Evolutionary conservation across 768 basidiomycete species (phyloP).

Genomic region (Trametes coccinea): DNA sequence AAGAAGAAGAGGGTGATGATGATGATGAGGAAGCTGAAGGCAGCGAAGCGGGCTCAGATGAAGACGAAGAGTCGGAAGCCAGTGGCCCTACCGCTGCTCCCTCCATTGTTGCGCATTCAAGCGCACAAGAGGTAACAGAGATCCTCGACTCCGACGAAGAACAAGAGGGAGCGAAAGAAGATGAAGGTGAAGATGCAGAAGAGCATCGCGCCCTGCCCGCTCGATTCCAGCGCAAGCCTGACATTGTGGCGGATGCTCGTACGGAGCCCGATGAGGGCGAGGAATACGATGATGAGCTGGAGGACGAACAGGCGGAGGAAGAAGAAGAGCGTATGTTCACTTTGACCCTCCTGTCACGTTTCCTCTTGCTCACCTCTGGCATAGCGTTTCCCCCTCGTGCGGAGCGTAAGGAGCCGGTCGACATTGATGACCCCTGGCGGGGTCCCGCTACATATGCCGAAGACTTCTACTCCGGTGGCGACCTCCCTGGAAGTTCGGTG

Average conservation of each 20-base stretch:
- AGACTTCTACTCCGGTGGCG: conserved; percentile 48
- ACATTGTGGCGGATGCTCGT: not conserved
- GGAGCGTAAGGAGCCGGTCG: conserved; percentile 23
- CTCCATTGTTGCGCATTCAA: not conserved
- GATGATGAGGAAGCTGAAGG: conserved; percentile 8
- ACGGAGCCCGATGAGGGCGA: conserved; percentile 3
- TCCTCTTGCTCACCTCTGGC: not conserved
- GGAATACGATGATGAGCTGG: conserved; percentile 29
- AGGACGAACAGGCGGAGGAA: conserved; percentile 49
- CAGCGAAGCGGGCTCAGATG: conserved; percentile 16
- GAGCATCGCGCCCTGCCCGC: conserved; percentile 5
- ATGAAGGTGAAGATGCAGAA: not conserved
- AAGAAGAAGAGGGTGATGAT: not conserved
- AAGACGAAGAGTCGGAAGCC: not conserved
- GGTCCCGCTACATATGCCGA: conserved; percentile 43
- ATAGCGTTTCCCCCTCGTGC: conserved; percentile 9
- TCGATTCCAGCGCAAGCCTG: conserved; percentile 15
- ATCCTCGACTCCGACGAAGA: conserved; percentile 17
- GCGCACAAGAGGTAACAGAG: conserved; percentile 3
- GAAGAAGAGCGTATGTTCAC: conserved; percentile 1
- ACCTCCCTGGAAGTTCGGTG: conserved; percentile 22
- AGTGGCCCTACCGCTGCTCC: conserved; percentile 6
- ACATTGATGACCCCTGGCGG: conserved; percentile 43
- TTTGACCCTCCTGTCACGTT: not conserved
- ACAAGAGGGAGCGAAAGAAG: not conserved